Evolutionary conservation across 2,329 filamentous ascomycete species (phyloP), one percentile per base, ranked within the genome.

Genomic region (Verticillium longisporum): DNA sequence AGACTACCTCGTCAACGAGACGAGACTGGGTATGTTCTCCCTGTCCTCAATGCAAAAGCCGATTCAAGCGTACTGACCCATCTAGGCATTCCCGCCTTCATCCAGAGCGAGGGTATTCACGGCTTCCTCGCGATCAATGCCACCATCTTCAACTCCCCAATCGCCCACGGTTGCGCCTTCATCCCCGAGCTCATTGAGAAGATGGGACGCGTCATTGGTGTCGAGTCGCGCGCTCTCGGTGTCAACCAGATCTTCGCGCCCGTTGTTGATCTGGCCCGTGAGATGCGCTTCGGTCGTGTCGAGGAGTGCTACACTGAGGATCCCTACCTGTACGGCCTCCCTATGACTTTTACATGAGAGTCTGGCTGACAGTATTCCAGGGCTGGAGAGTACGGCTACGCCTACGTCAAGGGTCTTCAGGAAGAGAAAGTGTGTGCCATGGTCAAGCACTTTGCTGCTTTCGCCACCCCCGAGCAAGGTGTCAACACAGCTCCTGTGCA

Each of bases 91-190:
- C 89, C 89, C 6, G 85, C 89, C 1, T 81, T 91, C 66, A 85
- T 89, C 14, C 89, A 92, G 72, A 88, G 84, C 3, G 89, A 92
- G 73, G 88, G 85, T 41, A 88, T 92, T 55, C 89, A 92, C 68
- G 89, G 88, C 1, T 86, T 91, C 65, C 76, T 91, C 36, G 82
- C 88, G 54, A 82, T 83, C 10, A 91, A 91, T 70, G 88, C 88
- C 2, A 92, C 89, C 1, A 89, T 92, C 62, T 92, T 91, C 77
- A 92, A 91, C 73, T 90, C 87, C 1, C 89, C 89, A 0, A 91
- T 92, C 66, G 88, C 78, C 7, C 84, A 89, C 59, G 88, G 84
- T 15, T 90, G 87, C 68, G 88, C 88, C 0, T 92, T 87, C 76
- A 89, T 92, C 69, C 82, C 83, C 0, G 78, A 76, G 50, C 73